Base-by-base conservation (phyloP, 2,329 filamentous ascomycete species). In the Metarhizium brunneum region DNA sequence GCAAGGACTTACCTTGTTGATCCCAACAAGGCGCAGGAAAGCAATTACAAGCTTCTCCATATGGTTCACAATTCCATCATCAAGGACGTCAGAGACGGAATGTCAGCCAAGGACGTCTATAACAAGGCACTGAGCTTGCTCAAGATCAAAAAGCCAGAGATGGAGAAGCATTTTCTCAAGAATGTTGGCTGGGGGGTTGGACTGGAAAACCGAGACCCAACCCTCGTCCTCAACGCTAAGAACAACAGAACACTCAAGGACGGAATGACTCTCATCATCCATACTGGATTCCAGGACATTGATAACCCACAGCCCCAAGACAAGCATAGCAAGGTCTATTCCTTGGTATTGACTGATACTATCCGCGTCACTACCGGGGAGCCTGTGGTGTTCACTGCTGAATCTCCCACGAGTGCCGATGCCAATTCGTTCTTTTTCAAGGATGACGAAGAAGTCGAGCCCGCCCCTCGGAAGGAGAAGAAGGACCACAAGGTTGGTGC, bases 351-450 rank as follows among this genome's bases (percentile, higher is more conserved):
- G 50, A 92, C 89, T 2, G 94, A 99, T 71, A 99, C 95, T 0
- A 86, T 99, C 48, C 90, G 94, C 63, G 90, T 96, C 52, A 89
- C 87, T 11, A 77, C 82, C 6, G 75, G 75, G n/a, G 90, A 95
- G 52, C 82, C 87, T 0, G 86, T 91, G 36, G 85, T 96, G 32
- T 97, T 99, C 73, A 99, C 94, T 18, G 91, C 90, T 57, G 92
- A 96, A 67, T 92, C 92, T 0, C 86, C 92, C 2, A 88, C 89
- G 32, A 92, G 96, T 66, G 83, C 95, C 57, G 94, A 97, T 65
- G 91, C 91, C 4, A 92, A 92, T 43, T 96, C 92, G 0, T 99
- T 99, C 77, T 97, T 96, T 74, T 99, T 99, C 78, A 95, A 96
- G 68, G 92, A 97, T 63, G 91, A 96, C 58, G 90, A 95, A 67